Base-by-base conservation (phyloP, 1,284 basidiomycete genomes). In the Naganishia albida region DNA sequence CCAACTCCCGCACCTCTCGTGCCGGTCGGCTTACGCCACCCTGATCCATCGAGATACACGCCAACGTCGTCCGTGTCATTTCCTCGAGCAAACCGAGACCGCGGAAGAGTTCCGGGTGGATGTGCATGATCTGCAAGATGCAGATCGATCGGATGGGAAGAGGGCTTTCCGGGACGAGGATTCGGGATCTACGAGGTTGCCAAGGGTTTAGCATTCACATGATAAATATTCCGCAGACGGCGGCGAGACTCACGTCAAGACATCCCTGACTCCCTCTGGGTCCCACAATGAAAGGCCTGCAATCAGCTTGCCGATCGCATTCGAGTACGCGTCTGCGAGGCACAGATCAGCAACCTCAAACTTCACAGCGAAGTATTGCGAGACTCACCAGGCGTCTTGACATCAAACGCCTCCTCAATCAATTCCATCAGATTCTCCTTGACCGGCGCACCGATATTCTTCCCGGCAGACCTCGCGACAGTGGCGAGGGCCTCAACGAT, bases 1-100 rank as follows among this genome's bases (percentile, higher is more conserved):
- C 77, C 48, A 89, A 70, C 59, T 96, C 93, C 70, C 86, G 83
- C 3, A 91, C 87, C 73, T 96, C 92, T 54, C 93, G 82, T 13
- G 91, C 90, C 0, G 91, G 91, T 53, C 92, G 82, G 18, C 89
- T 84, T 55, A 94, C 86, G n/a, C 83, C 82, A 2, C 89, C 86
- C 48, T 85, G 85, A 64, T 93, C 90, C 66, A 83, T 86, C 1
- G 82, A 84, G 3, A 86, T 84, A 72, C 86, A 87, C 70, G 88
- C 87, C 65, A 87, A 80, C 1, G 90, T 83, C 75, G 92, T 91
- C 72, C 87, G 84, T 3, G 88, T 85, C 16, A 93, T 84, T 49
- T 81, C 84, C n/a, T 83, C 82, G 50, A 89, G 77, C 18, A 87
- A 68, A 2, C 82, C 84, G 7, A 89, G 81, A 55, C 83, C 83